Base-by-base conservation (phyloP, 257 asterid species). In the Solanum acaule region DNA sequence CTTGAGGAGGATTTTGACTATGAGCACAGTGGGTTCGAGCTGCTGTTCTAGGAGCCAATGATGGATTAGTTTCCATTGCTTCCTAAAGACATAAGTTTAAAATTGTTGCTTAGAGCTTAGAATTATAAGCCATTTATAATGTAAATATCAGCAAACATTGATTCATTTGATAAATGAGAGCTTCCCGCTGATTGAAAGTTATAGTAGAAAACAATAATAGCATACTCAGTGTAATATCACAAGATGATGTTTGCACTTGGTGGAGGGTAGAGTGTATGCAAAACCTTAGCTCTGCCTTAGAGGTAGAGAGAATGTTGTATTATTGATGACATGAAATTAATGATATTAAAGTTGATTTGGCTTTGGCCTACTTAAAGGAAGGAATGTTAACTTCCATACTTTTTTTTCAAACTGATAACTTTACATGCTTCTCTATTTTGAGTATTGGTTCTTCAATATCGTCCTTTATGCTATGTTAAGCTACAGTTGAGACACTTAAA, bases 1-100 rank as follows among this genome's bases (percentile, higher is more conserved):
- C 52, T 44, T 44, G 52, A 44, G 52, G 6, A 44, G 52, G 52
- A 44, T 44, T 34, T 90, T 22, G 95, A 95, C 92, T 95, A 93
- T 92, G 98, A 89, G 92, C 95, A 4, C 96, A 93, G 78, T 95
- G 98, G 98, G 93, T 94, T n/a, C 89, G 98, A 42, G 98, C 98
- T 0, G 93, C 93, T 2, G 90, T 93, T 18, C 88, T 93, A 3
- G 98, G 98, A 83, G 98, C 96, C 88, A 95, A 89, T 9, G 98
- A 93, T 38, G 98, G 98, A 31, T 73, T 94, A 22, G 93, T 95
- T 9, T 91, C 98, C 16, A 81, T 92, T 6, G 95, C 96, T n/a
- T 91, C 98, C 0, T 18, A 52, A 18, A 16, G 4, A 52, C 63
- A 52, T 6, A 2, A 52, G 4, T 52, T 52, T 7, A 16, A 52